Evolutionary conservation across 2,329 filamentous ascomycete genomes (phyloP), one percentile per base, ranked within the genome.

Genomic region (Botrytis elliptica): DNA sequence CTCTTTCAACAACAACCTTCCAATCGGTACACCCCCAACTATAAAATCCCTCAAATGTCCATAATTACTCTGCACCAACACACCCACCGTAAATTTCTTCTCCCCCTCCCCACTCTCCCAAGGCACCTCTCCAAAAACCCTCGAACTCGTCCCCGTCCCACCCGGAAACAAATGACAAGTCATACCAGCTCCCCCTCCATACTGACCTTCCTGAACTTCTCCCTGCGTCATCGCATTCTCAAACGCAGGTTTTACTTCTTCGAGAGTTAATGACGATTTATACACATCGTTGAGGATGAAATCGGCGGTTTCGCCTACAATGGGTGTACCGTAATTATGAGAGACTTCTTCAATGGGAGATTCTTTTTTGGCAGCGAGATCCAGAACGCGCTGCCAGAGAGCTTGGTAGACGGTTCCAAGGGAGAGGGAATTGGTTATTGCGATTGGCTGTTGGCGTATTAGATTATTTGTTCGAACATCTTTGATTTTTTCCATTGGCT

Each of bases 111-210:
- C 83, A 83, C 4, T 73, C 77, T 63, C 84, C 76, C 64, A 67
- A 38, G 64, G 64, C 7, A 55, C 14, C 0, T 86, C 86, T 2
- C 82, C 81, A n/a, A 92, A 85, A 12, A 88, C 76, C 38, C 90
- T 85, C 66, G 86, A 89, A 77, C 86, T 87, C 0, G 86, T 89
- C 1, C 90, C 90, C 0, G 90, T 92, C 0, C 90, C 90, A 52
- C 89, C 90, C 79, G 92, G 91, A 83, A 89, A 91, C 75, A 86
- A 86, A 77, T 91, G 88, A 78, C 88, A 90, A 55, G 89, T 85
- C 89, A 92, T 91, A 22, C 89, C 90, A 0, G 89, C 90, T n/a
- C 90, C 90, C 29, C 90, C 90, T 4, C 90, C 90, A 2, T 86
- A 86, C 76, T 88, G 89, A 0, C 90, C 90, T 80, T 92, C 90